Evolutionary conservation across 73 alveolate species (phyloP), one percentile per base, ranked within the genome.

Genomic region (Loxodes magnus): DNA sequence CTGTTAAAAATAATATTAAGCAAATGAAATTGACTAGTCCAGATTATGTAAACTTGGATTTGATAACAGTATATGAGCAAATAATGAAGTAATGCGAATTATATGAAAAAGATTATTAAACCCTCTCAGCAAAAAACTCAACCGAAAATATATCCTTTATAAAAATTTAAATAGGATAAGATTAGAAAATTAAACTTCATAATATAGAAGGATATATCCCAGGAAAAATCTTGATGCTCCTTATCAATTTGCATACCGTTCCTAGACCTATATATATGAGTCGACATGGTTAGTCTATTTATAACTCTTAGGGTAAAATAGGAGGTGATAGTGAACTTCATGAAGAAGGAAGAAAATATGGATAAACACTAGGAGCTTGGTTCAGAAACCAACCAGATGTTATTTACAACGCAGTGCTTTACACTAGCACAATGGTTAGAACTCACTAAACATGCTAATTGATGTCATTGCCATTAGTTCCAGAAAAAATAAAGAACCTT

Each of bases 251-350:
- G 22, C 85, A 72, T 21, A 61, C 70, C 5, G 65, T 64, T 41
- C 63, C 64, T 4, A 50, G 86, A 33, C 91, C 91, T 3, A 71
- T 71, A 19, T 77, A 29, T 43, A 51, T 77, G 44, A 62, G 81
- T 6, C 70, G 90, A 33, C 90, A 77, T 50, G 90, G 90, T 9
- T 72, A 77, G 64, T 64, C 82, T 27, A 41, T 30, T 51, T 71
- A 71, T 56, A 77, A 77, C 57, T 43, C 33, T 4, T 37, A 43
- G 42, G 77, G 65, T 29, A 67, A 60, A 56, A 75, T 77, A 3
- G 90, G 90, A 34, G 69, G 67, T 29, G 71, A 35, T 52, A 16
- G 58, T 14, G 34, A n/a, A n/a, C 31, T 15, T 35, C 60, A 41
- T 15, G 61, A 67, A 29, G 25, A 28, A 4, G 82, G 82, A 23